Evolutionary conservation across 139 green algal genomes (phyloP), one percentile per base, ranked within the genome.

Genomic region (Chlamydomonas asymmetrica): DNA sequence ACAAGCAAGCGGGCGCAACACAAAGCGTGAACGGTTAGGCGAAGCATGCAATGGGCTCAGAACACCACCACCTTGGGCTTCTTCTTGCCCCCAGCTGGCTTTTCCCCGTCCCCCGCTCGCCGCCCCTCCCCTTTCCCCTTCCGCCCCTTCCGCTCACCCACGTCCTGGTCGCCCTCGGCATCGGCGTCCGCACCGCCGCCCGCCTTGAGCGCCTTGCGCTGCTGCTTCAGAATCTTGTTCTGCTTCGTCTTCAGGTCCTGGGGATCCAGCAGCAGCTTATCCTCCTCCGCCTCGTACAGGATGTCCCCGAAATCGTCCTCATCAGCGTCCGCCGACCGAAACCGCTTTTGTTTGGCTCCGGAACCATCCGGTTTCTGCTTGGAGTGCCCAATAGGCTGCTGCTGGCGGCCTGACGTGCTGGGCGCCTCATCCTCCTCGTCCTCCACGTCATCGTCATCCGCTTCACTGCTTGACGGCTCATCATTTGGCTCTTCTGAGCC

Each of bases 231-330:
- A 31, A 57, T 57, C 59, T 77, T 59, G 40, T 77, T 69, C 59
- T 77, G 68, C 32, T 25, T 77, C n/a, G n/a, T n/a, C n/a, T n/a
- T n/a, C n/a, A n/a, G n/a, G n/a, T n/a, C n/a, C n/a, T n/a, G n/a
- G n/a, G n/a, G n/a, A n/a, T n/a, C n/a, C 18, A 77, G 34, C 32
- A 43, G 61, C 71, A 77, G 71, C 41, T 70, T 77, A 32, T 77
- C 71, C 57, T 77, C 71, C 57, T 77, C 71, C 41, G 71, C 27
- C 71, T 63, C 71, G 32, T 70, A 16, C 13, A 25, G 32, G 29
- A 63, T n/a, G 59, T 62, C 71, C 2, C 67, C 67, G n/a, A 77
- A 77, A 32, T 77, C 71, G 27, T 77, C 71, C 59, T 77, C 71
- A 31, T 70, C 34, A 16, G 71, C 71, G 8, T 77, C 71, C 2